A percentile compares a stretch with the other conserved stretches of the same genome.
These are phyloP conservation scores for Hypoxylon sp. DNA, from an alignment of 2,329 filamentous ascomycete genomes.

Conservation along the genomic window DNA sequence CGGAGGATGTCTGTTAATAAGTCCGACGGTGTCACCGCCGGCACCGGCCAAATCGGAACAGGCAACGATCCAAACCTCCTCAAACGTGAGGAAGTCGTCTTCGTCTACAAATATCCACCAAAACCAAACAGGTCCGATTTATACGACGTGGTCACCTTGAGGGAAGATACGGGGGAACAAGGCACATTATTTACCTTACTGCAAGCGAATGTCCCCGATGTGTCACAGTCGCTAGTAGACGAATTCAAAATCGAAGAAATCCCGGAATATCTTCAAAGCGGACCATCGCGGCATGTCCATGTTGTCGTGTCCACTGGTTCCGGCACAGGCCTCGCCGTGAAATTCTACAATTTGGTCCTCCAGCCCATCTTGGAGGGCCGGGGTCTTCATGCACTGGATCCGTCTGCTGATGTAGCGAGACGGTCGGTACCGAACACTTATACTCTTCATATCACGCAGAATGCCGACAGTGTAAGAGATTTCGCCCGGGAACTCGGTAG, in stretches of 20 bases:
- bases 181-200: constrained; percentile 49
- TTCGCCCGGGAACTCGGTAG: constrained; percentile 65
- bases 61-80: constrained; percentile 31
- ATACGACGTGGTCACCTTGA: constrained; percentile 59
- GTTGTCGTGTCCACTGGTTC: constrained; percentile 78
- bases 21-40: constrained; percentile 17
- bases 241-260: constrained; percentile 56
- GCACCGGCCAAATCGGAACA: constrained; percentile 11
- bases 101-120: constrained; percentile 45
- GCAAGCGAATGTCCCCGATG: constrained; percentile 51
- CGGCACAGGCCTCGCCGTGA: constrained; percentile 70
- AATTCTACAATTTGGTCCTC: constrained; percentile 70
- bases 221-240: constrained; percentile 58
- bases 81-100: constrained; percentile 54
- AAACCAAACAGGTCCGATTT: constrained; percentile 5
- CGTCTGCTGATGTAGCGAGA: constrained; percentile 33
- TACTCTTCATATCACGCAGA: constrained; percentile 73
- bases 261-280: constrained; percentile 57
- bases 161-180: constrained; percentile 53
- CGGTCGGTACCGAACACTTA: constrained; percentile 56
- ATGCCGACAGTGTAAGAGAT: constrained; percentile 73
- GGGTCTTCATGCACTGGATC: constrained; percentile 53
- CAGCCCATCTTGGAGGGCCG: constrained; percentile 67
- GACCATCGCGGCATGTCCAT: constrained; percentile 61
- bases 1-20: constrained; percentile 32